Evolutionary conservation across 352 stramenopile species (phyloP).

Genomic region (Thalassiosira oceanica): DNA sequence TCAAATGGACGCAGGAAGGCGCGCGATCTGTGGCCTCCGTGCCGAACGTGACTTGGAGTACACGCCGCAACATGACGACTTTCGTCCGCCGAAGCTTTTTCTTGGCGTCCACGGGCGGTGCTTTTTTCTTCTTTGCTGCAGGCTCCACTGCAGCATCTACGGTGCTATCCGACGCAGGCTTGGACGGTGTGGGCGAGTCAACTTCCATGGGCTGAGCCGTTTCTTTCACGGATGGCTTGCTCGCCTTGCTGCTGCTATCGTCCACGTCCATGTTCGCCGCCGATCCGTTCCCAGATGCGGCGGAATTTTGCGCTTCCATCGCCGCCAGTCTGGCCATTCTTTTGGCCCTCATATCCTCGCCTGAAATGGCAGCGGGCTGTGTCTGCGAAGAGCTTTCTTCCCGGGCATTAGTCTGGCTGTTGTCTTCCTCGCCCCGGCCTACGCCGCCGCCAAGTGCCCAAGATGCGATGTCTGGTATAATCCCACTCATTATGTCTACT

Average conservation of each 20-base stretch:
- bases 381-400: too few species aligned
- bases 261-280: conserved; percentile 12
- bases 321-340: conserved; percentile 67
- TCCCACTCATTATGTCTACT: too few species aligned
- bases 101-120: conserved; percentile 22
- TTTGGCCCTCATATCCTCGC: conserved; percentile 73
- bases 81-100: conserved; percentile 69
- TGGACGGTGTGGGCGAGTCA: background rate
- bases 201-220: background rate
- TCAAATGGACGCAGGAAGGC: conserved; percentile 16
- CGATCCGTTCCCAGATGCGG: background rate
- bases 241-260: background rate
- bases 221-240: conserved; percentile 31
- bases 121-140: conserved; percentile 6
- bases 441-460: too few species aligned
- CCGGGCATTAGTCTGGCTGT: too few species aligned
- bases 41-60: conserved; percentile 51
- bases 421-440: too few species aligned
- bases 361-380: conserved; percentile 32
- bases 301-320: conserved; percentile 35
- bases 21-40: conserved; percentile 5
- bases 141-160: background rate
- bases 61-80: conserved; percentile 55
- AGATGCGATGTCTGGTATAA: too few species aligned
- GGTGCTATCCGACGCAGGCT: background rate